A percentile compares a stretch with the other conserved stretches of the same genome.
Conservation (phyloP, 2,329 filamentous ascomycete genomes). For the Cladosporium sp. region DNA sequence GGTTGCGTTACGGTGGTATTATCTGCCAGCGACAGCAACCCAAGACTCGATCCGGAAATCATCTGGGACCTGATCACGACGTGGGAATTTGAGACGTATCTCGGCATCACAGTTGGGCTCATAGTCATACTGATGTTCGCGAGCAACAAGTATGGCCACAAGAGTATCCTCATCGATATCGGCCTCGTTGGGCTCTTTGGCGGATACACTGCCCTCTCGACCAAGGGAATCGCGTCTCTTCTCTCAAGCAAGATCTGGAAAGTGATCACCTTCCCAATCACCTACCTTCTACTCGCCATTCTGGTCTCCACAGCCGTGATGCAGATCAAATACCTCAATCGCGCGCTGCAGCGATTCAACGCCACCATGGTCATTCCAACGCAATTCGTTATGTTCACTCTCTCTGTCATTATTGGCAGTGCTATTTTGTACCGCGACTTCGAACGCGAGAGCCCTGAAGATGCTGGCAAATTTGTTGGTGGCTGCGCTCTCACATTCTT, state of each 20-base stretch:
- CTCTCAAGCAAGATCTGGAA: conserved; percentile 87
- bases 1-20: conserved; percentile 92
- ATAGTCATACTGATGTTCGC: conserved; percentile 78
- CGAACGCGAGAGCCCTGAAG: conserved; percentile 71
- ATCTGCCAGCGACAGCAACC: conserved; percentile 85
- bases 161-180: conserved; percentile 86
- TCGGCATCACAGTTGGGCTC: conserved; percentile 71
- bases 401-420: conserved; percentile 92
- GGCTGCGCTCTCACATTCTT: conserved; percentile 92
- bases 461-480: conserved; percentile 80
- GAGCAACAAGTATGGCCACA: conserved; percentile 80
- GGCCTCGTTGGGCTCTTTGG: conserved; percentile 92
- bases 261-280: conserved; percentile 87
- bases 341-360: conserved; percentile 84
- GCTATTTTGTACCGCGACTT: conserved; percentile 94
- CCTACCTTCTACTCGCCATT: conserved; percentile 79
- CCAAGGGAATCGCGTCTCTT: conserved; percentile 94
- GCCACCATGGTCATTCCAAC: conserved; percentile 97
- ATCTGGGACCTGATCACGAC: conserved; percentile 87
- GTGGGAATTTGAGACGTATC: conserved; percentile 87
- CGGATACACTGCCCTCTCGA: conserved; percentile 96
- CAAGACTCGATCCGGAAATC: conserved; percentile 84
- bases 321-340: conserved; percentile 97
- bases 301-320: conserved; percentile 83
- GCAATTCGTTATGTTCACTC: conserved; percentile 94